phyloP scores from a whole-genome alignment of 2,329 filamentous ascomycete species.

The Fusarium illudens region DNA sequence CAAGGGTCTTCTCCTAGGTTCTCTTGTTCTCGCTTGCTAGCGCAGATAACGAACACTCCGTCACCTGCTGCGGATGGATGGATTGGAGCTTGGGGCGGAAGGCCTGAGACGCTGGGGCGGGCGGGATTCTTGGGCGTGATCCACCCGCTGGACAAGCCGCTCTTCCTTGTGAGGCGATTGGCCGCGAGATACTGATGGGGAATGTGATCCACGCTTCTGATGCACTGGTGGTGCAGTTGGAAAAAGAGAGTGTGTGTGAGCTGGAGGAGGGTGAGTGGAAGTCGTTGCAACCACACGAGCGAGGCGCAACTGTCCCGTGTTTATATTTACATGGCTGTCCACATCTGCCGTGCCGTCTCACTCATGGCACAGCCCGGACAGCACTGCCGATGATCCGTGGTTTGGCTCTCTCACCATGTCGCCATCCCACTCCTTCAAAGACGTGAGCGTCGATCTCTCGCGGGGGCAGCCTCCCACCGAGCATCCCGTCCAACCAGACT shows the following conservation, averaged over 20 bases:
- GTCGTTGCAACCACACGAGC: constrained; percentile 7
- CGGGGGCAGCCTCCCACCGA: constrained; percentile 9
- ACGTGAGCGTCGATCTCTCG: constrained; percentile 33
- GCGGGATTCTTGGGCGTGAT: not conserved
- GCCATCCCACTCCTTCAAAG: constrained; percentile 31
- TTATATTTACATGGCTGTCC: constrained; percentile 13
- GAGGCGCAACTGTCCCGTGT: constrained; percentile 14
- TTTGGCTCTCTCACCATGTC: constrained; percentile 19
- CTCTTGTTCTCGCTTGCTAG: not conserved
- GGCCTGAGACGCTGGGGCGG: constrained; percentile 28
- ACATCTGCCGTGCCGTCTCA: constrained; percentile 4
- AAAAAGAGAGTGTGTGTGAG: not conserved
- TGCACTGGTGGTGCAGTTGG: not conserved
- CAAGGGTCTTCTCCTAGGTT: not conserved
- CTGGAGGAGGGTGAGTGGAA: not conserved
- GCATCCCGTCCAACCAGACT: constrained; percentile 17
- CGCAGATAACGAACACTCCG: not conserved
- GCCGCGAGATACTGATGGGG: not conserved
- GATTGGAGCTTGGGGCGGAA: constrained; percentile 16
- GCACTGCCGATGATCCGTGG: constrained; percentile 1
- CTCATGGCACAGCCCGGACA: not conserved
- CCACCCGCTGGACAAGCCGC: constrained; percentile 12
- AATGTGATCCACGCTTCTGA: not conserved
- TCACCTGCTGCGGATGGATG: not conserved
- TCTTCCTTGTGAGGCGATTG: constrained; percentile 9